Evolutionary conservation across 2,329 filamentous ascomycete genomes (phyloP), one percentile per base, ranked within the genome.

Genomic region (Scleromitrula shiraiana): DNA sequence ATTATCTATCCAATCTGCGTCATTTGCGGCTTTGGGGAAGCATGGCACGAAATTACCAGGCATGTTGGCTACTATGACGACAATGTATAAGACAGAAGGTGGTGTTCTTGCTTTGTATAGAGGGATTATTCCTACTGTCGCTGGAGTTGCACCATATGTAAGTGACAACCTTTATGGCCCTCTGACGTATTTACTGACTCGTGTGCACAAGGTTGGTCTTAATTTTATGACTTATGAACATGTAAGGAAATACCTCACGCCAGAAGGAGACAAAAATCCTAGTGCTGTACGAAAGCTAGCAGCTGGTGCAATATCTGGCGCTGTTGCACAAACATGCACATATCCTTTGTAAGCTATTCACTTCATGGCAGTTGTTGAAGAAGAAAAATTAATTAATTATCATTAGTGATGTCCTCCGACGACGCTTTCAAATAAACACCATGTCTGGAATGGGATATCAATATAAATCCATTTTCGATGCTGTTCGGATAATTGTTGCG

Each of bases 181-280:
- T 19, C 26, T n/a, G 20, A 30, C 10, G 19, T 29, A 38, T 27
- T 51, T 40, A 50, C 49, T 24, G 15, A 29, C 20, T n/a, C n/a
- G n/a, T n/a, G n/a, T n/a, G n/a, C n/a, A n/a, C n/a, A n/a, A 89
- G 83, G 85, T 98, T 53, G 93, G 93, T 32, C 74, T 98, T 46
- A 98, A 98, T 67, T 98, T 98, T 67, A 97, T 97, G 89, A 88
- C 88, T 5, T 98, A 98, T 68, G 93, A 98, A 67, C 84, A 84
- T 41, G 83, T 90, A 50, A 82, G 93, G 52, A 81, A 82, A 60
- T 83, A 84, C 57, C 75, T 98, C 57, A 98, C 93, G 0, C 84
- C 83, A 1, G 88, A 95, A 43, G 93, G 93, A 37, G 83, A 95
- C 54, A 78, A 85, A 62, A 88, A 95, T 56, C 93, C 93, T 0